These are phyloP conservation scores for Gracilariopsis chorda DNA, from an alignment of 23 red algal species.

Conservation along the genomic window DNA sequence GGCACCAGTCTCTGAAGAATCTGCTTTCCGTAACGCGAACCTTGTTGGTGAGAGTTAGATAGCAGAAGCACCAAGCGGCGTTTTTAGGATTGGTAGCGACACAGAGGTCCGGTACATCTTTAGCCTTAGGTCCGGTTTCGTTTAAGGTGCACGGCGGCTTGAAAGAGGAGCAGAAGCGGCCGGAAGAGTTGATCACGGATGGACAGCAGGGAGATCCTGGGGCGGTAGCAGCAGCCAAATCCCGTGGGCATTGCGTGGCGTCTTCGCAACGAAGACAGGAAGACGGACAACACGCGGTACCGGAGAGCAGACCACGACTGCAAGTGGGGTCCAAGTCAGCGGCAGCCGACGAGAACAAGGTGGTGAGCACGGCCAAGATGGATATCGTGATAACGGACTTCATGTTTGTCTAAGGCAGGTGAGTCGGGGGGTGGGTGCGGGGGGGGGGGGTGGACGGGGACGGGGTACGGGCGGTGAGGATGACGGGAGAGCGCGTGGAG, in stretches of 20 bases:
- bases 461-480: too few species aligned
- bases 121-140: neutral
- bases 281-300: neutral
- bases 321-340: neutral
- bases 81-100: neutral
- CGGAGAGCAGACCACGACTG: neutral
- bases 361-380: neutral
- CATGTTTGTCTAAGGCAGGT: neutral
- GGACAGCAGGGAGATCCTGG: neutral
- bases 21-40: neutral
- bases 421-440: neutral
- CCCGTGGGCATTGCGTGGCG: neutral
- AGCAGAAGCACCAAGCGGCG: conserved; percentile 23
- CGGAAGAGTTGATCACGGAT: neutral
- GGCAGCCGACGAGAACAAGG: neutral
- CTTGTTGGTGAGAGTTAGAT: neutral
- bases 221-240: neutral
- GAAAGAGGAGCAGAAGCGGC: neutral
- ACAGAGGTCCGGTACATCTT: neutral
- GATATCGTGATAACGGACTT: neutral
- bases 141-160: conserved; percentile 3
- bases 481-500: too few species aligned
- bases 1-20: conserved; percentile 8
- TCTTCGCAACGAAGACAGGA: neutral
- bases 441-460: too few species aligned